phyloP scores from a whole-genome alignment of 2,329 filamentous ascomycete genomes.

The Pyrenophora tritici-repentis region DNA sequence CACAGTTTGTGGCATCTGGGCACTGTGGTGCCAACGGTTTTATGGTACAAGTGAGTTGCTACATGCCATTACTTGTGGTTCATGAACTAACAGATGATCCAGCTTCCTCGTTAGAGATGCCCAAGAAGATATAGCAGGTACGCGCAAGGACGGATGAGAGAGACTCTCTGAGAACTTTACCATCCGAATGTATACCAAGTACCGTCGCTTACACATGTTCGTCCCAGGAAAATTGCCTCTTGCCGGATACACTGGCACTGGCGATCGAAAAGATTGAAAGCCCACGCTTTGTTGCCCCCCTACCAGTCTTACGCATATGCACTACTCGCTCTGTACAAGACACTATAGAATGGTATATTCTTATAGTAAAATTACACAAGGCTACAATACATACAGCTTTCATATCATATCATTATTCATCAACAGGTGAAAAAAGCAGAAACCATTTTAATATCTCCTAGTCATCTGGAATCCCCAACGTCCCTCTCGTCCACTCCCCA shows the following conservation, averaged over 20 bases:
- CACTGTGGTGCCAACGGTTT: slow-evolving; percentile 82
- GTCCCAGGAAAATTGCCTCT: slow-evolving; percentile 26
- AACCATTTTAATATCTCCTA: not conserved
- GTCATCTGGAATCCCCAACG: slow-evolving; percentile 32
- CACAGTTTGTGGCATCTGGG: slow-evolving; percentile 96
- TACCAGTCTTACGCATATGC: too few relatives aligned
- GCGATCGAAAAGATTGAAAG: slow-evolving; percentile 9
- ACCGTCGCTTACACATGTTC: slow-evolving; percentile 27
- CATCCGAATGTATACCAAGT: slow-evolving; percentile 3
- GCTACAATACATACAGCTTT: too few relatives aligned
- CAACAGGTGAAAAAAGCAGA: not conserved
- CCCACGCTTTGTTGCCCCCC: too few relatives aligned
- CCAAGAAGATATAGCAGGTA: slow-evolving; percentile 76
- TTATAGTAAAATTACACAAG: too few relatives aligned
- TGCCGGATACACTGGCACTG: not conserved
- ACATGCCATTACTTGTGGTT: not conserved
- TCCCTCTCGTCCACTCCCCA: slow-evolving; percentile 38
- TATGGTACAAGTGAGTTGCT: slow-evolving; percentile 89
- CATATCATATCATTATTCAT: not conserved
- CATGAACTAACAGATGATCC: slow-evolving; percentile 19
- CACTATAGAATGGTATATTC: too few relatives aligned
- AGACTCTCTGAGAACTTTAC: slow-evolving; percentile 2
- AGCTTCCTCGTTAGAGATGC: slow-evolving; percentile 89
- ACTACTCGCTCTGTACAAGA: too few relatives aligned
- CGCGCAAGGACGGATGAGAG: slow-evolving; percentile 66